Evolutionary conservation across 768 basidiomycete species (phyloP).

Genomic region (Pisolithus albus): DNA sequence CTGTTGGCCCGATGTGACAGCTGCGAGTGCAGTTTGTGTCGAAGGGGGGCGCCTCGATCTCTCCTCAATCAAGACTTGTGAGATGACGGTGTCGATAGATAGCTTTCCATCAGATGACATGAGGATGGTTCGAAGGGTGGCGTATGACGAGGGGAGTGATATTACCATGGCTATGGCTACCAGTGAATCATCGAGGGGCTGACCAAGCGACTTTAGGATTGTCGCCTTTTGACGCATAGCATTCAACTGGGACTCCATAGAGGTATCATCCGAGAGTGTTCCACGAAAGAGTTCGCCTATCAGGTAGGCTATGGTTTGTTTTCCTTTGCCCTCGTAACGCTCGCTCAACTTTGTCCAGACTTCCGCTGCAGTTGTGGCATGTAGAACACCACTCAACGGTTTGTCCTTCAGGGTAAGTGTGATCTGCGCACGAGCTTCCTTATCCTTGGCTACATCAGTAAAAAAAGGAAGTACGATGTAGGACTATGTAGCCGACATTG

Average conservation of each 20-base stretch:
- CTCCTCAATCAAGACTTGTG: background rate
- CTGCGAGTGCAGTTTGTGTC: background rate
- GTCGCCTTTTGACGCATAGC: conserved; percentile 10
- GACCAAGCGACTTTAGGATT: conserved; percentile 10
- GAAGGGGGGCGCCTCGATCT: background rate
- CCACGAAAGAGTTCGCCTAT: conserved; percentile 16
- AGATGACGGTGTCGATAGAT: background rate
- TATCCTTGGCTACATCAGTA: conserved; percentile 2
- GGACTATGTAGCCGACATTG: too few relatives aligned
- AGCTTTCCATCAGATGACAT: conserved; percentile 6
- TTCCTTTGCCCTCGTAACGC: conserved; percentile 17
- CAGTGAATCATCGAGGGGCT: conserved; percentile 13
- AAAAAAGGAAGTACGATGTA: too few relatives aligned
- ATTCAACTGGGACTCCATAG: conserved; percentile 17
- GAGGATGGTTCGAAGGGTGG: conserved; percentile 15
- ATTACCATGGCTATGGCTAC: conserved; percentile 15
- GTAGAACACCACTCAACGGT: conserved; percentile 15
- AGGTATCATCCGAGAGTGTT: conserved; percentile 12
- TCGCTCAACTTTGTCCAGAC: conserved; percentile 14
- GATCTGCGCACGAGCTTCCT: conserved; percentile 17
- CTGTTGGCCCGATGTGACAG: background rate
- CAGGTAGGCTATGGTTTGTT: conserved; percentile 18
- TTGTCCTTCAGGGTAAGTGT: conserved; percentile 19
- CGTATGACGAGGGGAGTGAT: conserved; percentile 15
- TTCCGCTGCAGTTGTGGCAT: conserved; percentile 6